phyloP scores from a whole-genome alignment of 495 filamentous ascomycete species.

The Penicillium soppii region DNA sequence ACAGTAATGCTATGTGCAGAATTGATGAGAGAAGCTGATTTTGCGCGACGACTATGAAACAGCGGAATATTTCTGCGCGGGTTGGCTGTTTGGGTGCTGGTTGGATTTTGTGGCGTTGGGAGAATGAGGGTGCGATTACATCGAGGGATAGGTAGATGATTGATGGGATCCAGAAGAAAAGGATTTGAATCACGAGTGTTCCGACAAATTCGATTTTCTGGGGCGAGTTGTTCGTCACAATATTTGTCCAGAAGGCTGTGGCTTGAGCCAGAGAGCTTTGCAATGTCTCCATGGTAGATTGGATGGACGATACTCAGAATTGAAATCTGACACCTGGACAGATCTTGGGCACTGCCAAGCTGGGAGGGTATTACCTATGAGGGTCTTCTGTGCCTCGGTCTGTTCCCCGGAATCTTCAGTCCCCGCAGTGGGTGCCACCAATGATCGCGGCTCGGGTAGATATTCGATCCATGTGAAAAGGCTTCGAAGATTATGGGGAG shows the following conservation, averaged over 20 bases:
- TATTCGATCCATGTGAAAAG: slow-evolving; percentile 20
- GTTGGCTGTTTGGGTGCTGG: slow-evolving; percentile 50
- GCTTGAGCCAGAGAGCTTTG: neutral
- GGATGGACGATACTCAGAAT: neutral
- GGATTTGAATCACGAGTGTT: slow-evolving; percentile 42
- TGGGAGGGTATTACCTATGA: neutral
- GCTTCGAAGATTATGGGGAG: neutral
- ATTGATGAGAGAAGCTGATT: slow-evolving; percentile 47
- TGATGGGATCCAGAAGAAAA: slow-evolving; percentile 54
- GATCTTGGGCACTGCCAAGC: no score
- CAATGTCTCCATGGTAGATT: neutral
- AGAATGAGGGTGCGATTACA: slow-evolving; percentile 43
- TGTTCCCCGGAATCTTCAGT: slow-evolving; percentile 7
- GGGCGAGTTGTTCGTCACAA: slow-evolving; percentile 26
- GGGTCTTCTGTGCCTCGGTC: slow-evolving; percentile 19
- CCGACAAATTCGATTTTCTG: slow-evolving; percentile 44
- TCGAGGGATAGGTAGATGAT: slow-evolving; percentile 44
- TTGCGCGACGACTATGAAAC: slow-evolving; percentile 40
- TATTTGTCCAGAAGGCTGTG: slow-evolving; percentile 23
- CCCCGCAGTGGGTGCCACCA: slow-evolving; percentile 13
- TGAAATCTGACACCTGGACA: neutral
- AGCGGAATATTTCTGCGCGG: slow-evolving; percentile 41
- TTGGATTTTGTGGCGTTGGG: slow-evolving; percentile 56
- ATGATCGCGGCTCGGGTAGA: slow-evolving; percentile 13
- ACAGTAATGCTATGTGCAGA: slow-evolving; percentile 35